Percentiles rank a stretch among this genome's conserved stretches.
phyloP scores from a whole-genome alignment of 805 yeast species.

The Schwanniomyces sp. region DNA sequence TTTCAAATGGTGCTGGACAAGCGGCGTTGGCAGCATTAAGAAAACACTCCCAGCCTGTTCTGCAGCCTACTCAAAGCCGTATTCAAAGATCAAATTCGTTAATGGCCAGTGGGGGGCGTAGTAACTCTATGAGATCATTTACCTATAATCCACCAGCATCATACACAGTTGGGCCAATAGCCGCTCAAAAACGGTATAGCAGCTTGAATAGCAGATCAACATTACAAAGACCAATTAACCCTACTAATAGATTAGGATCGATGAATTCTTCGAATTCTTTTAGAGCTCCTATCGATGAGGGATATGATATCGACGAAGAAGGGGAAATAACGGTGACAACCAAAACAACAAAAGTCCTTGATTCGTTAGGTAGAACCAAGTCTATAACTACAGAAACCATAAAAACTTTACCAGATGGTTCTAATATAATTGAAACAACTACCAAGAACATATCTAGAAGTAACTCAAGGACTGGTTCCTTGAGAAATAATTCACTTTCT shows the following conservation, averaged over 20 bases:
- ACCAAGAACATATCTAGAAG: slow-evolving; percentile 39
- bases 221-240: background rate
- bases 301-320: slow-evolving; percentile 15
- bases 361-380: slow-evolving; percentile 37
- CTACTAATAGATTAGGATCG: slow-evolving; percentile 9
- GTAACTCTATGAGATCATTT: slow-evolving; percentile 36
- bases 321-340: slow-evolving; percentile 35
- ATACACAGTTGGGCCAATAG: slow-evolving; percentile 31
- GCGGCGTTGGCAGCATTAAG: slow-evolving; percentile 43
- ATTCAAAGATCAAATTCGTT: slow-evolving; percentile 21
- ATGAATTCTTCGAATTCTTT: slow-evolving; percentile 8
- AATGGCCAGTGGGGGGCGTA: slow-evolving; percentile 13
- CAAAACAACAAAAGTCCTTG: slow-evolving; percentile 42
- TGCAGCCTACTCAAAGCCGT: slow-evolving; percentile 3
- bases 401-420: slow-evolving; percentile 36
- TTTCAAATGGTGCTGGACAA: slow-evolving; percentile 34
- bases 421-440: slow-evolving; percentile 42
- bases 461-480: slow-evolving; percentile 32
- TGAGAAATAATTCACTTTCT: slow-evolving; percentile 16
- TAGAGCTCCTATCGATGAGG: slow-evolving; percentile 4
- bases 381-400: slow-evolving; percentile 9
- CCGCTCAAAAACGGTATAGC: slow-evolving; percentile 1
- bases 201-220: background rate
- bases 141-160: slow-evolving; percentile 41
- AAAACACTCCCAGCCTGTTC: slow-evolving; percentile 23